Evolutionary conservation across 2,329 filamentous ascomycete genomes (phyloP).

Genomic region (Tolypocladium amazonense): DNA sequence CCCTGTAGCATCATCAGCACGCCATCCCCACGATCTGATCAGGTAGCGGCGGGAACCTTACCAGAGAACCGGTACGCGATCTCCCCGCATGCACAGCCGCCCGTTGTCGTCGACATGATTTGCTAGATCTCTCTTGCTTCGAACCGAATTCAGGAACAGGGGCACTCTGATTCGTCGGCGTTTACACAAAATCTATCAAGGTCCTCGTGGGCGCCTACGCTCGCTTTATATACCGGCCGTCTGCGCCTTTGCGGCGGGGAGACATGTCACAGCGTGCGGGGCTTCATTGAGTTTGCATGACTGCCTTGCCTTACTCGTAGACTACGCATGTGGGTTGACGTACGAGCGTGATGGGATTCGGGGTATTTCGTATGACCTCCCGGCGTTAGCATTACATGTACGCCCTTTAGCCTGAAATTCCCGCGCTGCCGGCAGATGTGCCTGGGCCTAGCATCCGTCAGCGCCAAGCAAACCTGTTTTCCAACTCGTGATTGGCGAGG

Average conservation of each 20-base stretch:
- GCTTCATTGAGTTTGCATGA: neutral
- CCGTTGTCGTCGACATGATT: constrained; percentile 8
- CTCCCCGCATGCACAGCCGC: constrained; percentile 26
- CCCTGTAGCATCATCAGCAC: constrained; percentile 15
- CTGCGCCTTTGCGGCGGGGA: neutral
- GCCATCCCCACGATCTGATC: no score
- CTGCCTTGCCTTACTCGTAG: no score
- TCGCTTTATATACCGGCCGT: neutral
- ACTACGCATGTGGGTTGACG: neutral
- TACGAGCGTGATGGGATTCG: neutral
- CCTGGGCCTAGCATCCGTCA: neutral
- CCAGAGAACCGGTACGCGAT: constrained; percentile 22
- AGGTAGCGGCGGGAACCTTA: constrained; percentile 8
- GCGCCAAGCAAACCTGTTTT: neutral
- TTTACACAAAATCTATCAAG: neutral
- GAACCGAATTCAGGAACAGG: neutral
- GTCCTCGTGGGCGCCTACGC: neutral
- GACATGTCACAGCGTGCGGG: neutral
- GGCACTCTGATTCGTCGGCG: neutral
- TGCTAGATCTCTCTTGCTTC: neutral
- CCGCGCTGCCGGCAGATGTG: neutral
- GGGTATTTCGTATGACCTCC: neutral
- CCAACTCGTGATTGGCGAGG: neutral
- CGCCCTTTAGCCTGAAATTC: neutral
- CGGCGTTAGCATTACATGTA: neutral